These are phyloP conservation scores for Colletotrichum destructivum DNA, from an alignment of 2,329 filamentous ascomycete genomes.

Conservation along the genomic window DNA sequence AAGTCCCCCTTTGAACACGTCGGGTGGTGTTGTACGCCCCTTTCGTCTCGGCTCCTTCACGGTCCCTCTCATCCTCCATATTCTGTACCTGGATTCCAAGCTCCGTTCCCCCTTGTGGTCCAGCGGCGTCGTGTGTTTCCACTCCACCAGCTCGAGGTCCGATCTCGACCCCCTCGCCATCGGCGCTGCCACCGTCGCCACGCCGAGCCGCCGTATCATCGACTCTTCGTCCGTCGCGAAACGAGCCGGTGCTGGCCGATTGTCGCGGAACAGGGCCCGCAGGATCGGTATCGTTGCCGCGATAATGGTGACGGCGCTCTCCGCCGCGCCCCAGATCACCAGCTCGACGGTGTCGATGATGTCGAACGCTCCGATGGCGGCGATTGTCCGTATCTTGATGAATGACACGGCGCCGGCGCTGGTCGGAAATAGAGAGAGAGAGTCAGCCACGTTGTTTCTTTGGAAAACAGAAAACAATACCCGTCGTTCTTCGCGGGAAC, in stretches of 20 bases:
- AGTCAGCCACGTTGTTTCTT: not conserved
- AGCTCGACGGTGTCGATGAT: slow-evolving; percentile 45
- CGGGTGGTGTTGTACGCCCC: not conserved
- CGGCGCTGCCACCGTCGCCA: not conserved
- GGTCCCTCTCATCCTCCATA: not conserved
- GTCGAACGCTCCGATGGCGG: slow-evolving; percentile 43
- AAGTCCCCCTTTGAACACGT: not conserved
- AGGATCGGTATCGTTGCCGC: slow-evolving; percentile 53
- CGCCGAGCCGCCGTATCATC: slow-evolving; percentile 16
- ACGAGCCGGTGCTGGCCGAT: slow-evolving; percentile 20
- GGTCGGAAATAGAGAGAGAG: too few relatives aligned
- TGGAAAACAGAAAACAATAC: too few relatives aligned
- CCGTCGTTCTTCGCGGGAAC: slow-evolving; percentile 9
- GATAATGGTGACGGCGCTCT: slow-evolving; percentile 50
- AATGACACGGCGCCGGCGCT: slow-evolving; percentile 53
- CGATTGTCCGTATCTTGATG: slow-evolving; percentile 49
- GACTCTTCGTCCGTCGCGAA: slow-evolving; percentile 35
- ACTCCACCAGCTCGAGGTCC: slow-evolving; percentile 19
- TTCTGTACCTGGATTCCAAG: not conserved
- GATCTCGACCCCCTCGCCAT: not conserved
- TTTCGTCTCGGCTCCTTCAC: not conserved
- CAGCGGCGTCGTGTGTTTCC: not conserved
- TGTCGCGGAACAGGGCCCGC: slow-evolving; percentile 46
- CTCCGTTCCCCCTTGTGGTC: not conserved
- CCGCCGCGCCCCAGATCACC: slow-evolving; percentile 50